Evolutionary conservation across 2,329 filamentous ascomycete species (phyloP).

Genomic region (Clonostachys solani): DNA sequence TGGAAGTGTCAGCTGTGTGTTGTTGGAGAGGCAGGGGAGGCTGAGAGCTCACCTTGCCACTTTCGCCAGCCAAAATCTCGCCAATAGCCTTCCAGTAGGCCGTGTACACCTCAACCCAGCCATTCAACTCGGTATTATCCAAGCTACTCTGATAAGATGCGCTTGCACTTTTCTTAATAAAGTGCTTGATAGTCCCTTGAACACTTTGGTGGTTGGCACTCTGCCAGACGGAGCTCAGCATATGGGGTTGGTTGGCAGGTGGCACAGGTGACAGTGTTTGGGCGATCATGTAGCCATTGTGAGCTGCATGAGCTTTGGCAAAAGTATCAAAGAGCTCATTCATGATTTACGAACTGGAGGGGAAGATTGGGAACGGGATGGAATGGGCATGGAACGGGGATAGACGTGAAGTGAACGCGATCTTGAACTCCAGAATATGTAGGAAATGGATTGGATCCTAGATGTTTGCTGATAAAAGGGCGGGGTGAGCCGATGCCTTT

Average conservation of each 20-base stretch:
- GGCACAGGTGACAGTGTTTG: conserved; percentile 70
- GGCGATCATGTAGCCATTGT: conserved; percentile 70
- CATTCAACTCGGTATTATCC: conserved; percentile 63
- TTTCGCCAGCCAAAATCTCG: conserved; percentile 58
- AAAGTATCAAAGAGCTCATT: conserved; percentile 72
- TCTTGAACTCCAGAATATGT: too few relatives aligned
- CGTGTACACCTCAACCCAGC: conserved; percentile 85
- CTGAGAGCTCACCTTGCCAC: conserved; percentile 23
- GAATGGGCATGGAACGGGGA: too few relatives aligned
- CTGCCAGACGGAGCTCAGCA: conserved; percentile 66
- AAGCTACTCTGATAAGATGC: conserved; percentile 44
- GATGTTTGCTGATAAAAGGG: too few relatives aligned
- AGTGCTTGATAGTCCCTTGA: conserved; percentile 66
- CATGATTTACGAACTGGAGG: conserved; percentile 43
- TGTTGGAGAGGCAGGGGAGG: background rate
- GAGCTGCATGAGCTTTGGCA: conserved; percentile 57
- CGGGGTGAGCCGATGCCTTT: too few relatives aligned
- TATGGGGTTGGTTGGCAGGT: conserved; percentile 56
- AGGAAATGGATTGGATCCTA: too few relatives aligned
- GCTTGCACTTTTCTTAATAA: conserved; percentile 57
- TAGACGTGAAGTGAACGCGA: too few relatives aligned
- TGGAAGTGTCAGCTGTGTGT: conserved; percentile 7
- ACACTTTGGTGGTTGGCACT: conserved; percentile 64
- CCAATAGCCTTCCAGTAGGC: conserved; percentile 80
- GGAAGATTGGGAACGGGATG: too few relatives aligned